Conservation (phyloP, 2,329 filamentous ascomycete species). For the Verticillium albo-atrum region DNA sequence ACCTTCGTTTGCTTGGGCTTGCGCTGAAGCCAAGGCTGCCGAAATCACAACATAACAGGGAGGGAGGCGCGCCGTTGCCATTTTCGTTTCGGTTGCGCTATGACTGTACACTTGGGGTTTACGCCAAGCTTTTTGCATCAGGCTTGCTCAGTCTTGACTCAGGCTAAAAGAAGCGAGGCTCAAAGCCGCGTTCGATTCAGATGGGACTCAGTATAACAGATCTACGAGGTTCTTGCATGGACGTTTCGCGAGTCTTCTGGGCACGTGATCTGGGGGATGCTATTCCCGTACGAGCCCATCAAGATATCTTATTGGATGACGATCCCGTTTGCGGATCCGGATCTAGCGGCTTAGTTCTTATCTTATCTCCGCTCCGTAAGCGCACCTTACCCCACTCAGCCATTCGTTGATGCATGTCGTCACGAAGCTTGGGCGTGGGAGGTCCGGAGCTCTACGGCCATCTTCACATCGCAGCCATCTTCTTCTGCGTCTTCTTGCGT, state of each 20-base stretch:
- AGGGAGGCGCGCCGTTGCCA: neutral
- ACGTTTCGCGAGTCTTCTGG: no score
- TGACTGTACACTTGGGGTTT: neutral
- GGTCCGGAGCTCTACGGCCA: neutral
- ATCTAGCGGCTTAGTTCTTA: neutral
- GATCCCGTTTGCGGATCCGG: no score
- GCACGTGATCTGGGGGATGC: no score
- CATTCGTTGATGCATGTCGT: neutral
- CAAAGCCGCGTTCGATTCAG: no score
- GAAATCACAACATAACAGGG: neutral
- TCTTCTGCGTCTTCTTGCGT: neutral
- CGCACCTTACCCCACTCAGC: neutral
- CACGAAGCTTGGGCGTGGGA: neutral
- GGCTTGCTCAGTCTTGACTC: no score
- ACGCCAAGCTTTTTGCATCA: neutral
- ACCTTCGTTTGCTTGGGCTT: neutral
- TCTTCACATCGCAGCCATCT: neutral
- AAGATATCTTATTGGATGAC: no score
- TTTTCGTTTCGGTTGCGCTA: neutral
- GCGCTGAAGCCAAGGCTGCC: neutral
- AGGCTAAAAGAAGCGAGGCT: no score
- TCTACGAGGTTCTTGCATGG: no score
- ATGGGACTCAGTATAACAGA: no score
- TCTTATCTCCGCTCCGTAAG: neutral
- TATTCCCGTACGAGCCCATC: no score